Percentiles rank a stretch among this genome's conserved stretches.
Evolutionary conservation across 257 asterid species (phyloP).

Genomic region (Ehretia macrophylla): DNA sequence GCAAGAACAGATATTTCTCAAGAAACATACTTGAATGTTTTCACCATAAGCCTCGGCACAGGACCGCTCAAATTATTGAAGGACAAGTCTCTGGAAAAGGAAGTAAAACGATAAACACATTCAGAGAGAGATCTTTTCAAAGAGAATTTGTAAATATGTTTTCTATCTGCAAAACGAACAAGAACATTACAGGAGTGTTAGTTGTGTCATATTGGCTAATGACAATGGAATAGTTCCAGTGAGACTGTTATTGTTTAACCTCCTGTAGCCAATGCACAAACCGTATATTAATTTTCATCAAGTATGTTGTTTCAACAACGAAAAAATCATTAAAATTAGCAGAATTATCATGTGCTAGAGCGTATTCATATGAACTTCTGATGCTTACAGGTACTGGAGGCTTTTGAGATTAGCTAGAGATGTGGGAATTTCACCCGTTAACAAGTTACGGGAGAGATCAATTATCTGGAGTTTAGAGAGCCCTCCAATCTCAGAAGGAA

Average conservation of each 20-base stretch:
- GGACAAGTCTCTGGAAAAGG: constrained; percentile 69
- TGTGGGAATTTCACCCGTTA: constrained; percentile 69
- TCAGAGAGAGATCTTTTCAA: constrained; percentile 11
- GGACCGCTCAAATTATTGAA: constrained; percentile 92
- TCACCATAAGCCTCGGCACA: constrained; percentile 73
- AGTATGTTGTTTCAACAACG: not conserved
- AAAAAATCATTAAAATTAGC: not conserved
- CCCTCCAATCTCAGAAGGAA: constrained; percentile 74
- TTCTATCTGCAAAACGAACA: constrained; percentile 10
- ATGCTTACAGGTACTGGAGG: constrained; percentile 74
- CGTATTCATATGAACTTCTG: not conserved
- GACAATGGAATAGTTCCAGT: constrained; percentile 70
- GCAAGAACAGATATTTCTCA: not conserved
- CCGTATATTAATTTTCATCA: not conserved
- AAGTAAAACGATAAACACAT: constrained; percentile 5
- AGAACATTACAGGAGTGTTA: constrained; percentile 62
- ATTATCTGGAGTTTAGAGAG: constrained; percentile 64
- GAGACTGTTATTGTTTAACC: constrained; percentile 79
- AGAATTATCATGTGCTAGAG: not conserved
- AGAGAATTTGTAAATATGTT: not conserved
- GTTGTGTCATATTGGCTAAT: constrained; percentile 72
- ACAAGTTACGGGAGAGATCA: constrained; percentile 68
- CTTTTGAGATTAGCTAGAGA: constrained; percentile 56
- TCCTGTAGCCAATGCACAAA: constrained; percentile 47
- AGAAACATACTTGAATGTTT: constrained; percentile 69